Evolutionary conservation across 345 rosid genomes (phyloP).

Genomic region (Pistacia integerrima): DNA sequence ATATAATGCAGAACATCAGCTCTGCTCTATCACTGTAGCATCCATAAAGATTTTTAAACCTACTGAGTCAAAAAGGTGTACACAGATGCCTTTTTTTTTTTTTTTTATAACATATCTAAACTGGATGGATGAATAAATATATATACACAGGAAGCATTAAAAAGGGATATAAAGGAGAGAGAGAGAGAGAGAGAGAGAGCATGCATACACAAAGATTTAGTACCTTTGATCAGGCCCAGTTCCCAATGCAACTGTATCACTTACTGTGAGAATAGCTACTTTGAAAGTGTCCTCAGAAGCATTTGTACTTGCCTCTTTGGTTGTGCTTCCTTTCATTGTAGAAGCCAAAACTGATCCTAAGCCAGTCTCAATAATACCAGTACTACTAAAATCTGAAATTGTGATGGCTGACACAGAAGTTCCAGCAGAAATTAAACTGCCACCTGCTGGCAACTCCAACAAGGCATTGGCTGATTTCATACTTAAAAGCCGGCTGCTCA

Average conservation of each 20-base stretch:
- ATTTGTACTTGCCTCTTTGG: too few species aligned
- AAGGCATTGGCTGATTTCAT: too few species aligned
- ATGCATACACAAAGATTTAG: neutral
- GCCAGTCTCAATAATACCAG: too few species aligned
- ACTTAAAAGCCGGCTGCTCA: too few species aligned
- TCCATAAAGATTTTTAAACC: constrained; percentile 8
- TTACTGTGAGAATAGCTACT: constrained; percentile 85
- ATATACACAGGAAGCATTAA: neutral
- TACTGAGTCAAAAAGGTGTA: constrained; percentile 27
- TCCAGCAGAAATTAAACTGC: too few species aligned
- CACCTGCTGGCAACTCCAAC: too few species aligned
- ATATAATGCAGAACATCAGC: constrained; percentile 33
- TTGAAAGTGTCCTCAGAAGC: constrained; percentile 36
- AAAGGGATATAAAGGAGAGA: neutral
- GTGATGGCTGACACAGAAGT: too few species aligned
- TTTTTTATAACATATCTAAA: too few species aligned
- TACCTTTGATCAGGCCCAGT: constrained; percentile 95
- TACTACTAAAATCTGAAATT: too few species aligned
- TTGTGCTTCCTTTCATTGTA: too few species aligned
- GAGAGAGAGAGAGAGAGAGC: neutral
- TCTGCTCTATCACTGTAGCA: constrained; percentile 36
- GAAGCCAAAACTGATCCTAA: too few species aligned
- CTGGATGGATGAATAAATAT: neutral
- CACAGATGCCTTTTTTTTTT: constrained; percentile 22
- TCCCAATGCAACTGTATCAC: constrained; percentile 88